phyloP scores from a whole-genome alignment of 2,329 filamentous ascomycete genomes.

The Ophiostoma sp. region DNA sequence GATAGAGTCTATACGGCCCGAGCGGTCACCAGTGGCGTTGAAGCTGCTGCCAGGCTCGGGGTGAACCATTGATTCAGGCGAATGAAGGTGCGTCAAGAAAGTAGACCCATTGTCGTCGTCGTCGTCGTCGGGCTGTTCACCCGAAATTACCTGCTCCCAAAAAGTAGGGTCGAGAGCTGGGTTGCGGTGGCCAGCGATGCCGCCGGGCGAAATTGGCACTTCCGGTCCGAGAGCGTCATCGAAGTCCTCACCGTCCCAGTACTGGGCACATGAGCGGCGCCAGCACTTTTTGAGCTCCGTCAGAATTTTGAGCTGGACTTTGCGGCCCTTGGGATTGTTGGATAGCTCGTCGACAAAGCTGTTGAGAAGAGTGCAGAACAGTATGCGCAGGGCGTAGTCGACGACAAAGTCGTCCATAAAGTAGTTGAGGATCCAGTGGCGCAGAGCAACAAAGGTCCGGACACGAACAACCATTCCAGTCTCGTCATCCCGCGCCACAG shows the following conservation, averaged over 20 bases:
- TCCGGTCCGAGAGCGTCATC: slow-evolving; percentile 57
- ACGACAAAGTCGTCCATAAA: slow-evolving; percentile 90
- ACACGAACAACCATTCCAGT: slow-evolving; percentile 91
- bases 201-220: slow-evolving; percentile 68
- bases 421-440: slow-evolving; percentile 98
- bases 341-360: slow-evolving; percentile 53
- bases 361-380: slow-evolving; percentile 80
- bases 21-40: slow-evolving; percentile 37
- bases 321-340: slow-evolving; percentile 40
- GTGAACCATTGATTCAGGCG: slow-evolving; percentile 21
- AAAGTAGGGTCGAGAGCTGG: slow-evolving; percentile 50
- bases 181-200: slow-evolving; percentile 58
- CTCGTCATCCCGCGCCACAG: slow-evolving; percentile 71
- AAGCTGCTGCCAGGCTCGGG: slow-evolving; percentile 13
- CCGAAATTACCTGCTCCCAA: slow-evolving; percentile 46
- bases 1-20: slow-evolving; percentile 46
- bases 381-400: slow-evolving; percentile 64
- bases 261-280: slow-evolving; percentile 81
- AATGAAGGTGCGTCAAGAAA: slow-evolving; percentile 31
- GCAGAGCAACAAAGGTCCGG: slow-evolving; percentile 86
- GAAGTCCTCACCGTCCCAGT: slow-evolving; percentile 74
- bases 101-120: slow-evolving; percentile 34
- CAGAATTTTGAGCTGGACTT: slow-evolving; percentile 72
- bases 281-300: slow-evolving; percentile 95
- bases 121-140: slow-evolving; percentile 40